Evolutionary conservation across 2,329 filamentous ascomycete species (phyloP).

Genomic region (Colletotrichum brevisporum): DNA sequence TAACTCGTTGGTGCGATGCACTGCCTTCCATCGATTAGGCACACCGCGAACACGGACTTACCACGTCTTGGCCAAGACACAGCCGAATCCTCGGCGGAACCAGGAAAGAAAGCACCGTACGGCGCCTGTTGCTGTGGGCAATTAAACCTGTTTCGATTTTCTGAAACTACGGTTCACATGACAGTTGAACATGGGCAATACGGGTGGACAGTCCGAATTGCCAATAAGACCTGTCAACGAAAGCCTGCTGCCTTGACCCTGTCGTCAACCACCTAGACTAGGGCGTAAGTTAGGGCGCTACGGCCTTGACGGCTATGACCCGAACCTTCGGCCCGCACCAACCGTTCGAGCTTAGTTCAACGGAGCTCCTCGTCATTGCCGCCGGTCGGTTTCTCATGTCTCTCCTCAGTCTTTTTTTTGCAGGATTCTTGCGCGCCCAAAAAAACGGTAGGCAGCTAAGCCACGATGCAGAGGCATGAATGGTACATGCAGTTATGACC

Average conservation of each 20-base stretch:
- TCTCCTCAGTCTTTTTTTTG: too few species aligned
- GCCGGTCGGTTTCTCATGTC: too few species aligned
- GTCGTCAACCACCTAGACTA: too few species aligned
- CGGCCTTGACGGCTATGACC: background rate
- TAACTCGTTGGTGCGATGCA: constrained; percentile 19
- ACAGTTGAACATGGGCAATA: background rate
- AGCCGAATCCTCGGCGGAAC: background rate
- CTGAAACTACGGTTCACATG: too few species aligned
- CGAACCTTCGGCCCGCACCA: background rate
- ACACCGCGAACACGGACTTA: constrained; percentile 23
- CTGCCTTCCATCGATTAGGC: constrained; percentile 15
- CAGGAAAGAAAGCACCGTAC: constrained; percentile 21
- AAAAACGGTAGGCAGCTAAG: too few species aligned
- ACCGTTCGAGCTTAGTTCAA: background rate
- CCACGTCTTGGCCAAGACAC: constrained; percentile 24
- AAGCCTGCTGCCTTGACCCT: too few species aligned
- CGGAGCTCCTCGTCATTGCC: background rate
- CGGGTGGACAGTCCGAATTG: background rate
- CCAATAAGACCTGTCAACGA: background rate
- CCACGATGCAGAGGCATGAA: too few species aligned
- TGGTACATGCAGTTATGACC: too few species aligned
- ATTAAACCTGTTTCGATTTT: background rate
- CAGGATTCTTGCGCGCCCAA: too few species aligned
- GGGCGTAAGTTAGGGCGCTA: background rate
- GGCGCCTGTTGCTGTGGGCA: background rate